Evolutionary conservation across 192 early-diverging fungal genomes (phyloP).

Genomic region (Coemansia sp.): DNA sequence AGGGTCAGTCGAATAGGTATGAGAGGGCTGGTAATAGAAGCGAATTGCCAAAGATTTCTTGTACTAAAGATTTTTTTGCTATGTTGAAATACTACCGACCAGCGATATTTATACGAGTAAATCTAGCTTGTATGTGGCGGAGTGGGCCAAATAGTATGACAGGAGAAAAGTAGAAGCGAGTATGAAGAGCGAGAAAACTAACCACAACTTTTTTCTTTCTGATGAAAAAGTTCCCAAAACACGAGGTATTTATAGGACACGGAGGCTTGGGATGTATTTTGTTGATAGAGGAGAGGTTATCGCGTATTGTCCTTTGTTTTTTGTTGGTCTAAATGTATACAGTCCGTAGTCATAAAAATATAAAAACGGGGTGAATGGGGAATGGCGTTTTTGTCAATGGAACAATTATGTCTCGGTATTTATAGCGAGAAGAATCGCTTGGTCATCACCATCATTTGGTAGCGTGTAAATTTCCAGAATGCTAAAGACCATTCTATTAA

Average conservation of each 20-base stretch:
- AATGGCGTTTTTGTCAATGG: neutral
- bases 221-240: neutral
- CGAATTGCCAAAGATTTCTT: neutral
- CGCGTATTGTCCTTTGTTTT: neutral
- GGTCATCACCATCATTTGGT: constrained; percentile 1
- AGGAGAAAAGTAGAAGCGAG: neutral
- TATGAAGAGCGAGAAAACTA: neutral
- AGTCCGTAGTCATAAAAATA: neutral
- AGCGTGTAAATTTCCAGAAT: neutral
- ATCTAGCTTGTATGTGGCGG: constrained; percentile 3
- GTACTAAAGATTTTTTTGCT: neutral
- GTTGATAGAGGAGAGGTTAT: neutral
- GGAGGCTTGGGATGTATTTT: neutral
- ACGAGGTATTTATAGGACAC: constrained; percentile 4
- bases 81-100: constrained; percentile 11
- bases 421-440: neutral
- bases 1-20: neutral
- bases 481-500: neutral
- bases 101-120: constrained; percentile 29
- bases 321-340: constrained; percentile 5
- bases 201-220: neutral
- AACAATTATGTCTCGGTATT: constrained; percentile 4
- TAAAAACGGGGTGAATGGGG: neutral
- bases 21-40: neutral
- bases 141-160: neutral